Percentiles rank a stretch among this genome's conserved stretches.
Evolutionary conservation across 176 grass and related monocot species (phyloP).

Genomic region (Triticum dicoccoides): DNA sequence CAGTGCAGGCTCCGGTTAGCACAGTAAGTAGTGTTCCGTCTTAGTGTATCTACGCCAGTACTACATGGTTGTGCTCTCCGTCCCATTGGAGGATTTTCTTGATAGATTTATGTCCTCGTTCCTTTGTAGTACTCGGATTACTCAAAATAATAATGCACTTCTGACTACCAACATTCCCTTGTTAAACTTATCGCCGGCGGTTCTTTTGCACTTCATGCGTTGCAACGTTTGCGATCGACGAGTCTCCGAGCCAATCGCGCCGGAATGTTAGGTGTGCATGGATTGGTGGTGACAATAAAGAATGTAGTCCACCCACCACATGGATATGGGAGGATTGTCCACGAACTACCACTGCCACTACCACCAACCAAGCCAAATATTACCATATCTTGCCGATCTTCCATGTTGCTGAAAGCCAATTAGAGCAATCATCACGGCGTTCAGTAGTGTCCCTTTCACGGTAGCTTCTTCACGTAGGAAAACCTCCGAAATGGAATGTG

Average conservation of each 20-base stretch:
- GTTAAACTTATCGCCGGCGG: background rate
- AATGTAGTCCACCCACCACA: constrained; percentile 14
- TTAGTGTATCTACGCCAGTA: background rate
- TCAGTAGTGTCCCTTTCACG: background rate
- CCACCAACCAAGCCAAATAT: constrained; percentile 13
- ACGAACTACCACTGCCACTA: background rate
- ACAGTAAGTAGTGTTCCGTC: background rate
- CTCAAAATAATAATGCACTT: background rate
- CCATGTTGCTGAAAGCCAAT: background rate
- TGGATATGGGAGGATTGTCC: constrained; percentile 13
- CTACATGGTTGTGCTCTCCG: background rate
- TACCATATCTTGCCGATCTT: constrained; percentile 9
- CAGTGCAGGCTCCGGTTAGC: background rate
- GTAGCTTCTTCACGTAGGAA: background rate
- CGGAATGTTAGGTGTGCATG: constrained; percentile 22
- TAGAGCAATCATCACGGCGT: background rate
- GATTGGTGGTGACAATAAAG: constrained; percentile 24
- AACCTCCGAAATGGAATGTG: background rate
- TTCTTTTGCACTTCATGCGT: background rate
- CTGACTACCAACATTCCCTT: background rate
- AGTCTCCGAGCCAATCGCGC: background rate
- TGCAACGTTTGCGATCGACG: background rate
- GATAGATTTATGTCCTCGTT: background rate
- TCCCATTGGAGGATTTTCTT: background rate
- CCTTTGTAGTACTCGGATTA: constrained; percentile 9